Conservation (phyloP, 306 rosid genomes). For the Casuarina equisetifolia region DNA sequence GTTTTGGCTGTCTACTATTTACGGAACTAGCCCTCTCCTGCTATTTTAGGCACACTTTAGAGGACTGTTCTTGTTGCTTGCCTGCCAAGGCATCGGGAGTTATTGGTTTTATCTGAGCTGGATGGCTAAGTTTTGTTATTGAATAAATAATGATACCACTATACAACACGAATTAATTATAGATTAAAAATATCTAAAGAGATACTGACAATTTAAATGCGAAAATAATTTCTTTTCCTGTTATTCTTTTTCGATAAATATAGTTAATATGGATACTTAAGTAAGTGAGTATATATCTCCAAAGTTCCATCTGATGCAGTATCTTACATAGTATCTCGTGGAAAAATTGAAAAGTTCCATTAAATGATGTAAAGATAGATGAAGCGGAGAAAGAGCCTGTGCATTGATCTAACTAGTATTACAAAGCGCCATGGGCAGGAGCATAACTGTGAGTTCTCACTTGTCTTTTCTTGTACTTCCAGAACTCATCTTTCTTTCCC, state of each 20-base stretch:
- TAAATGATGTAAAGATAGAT: not conserved
- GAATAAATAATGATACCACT: not conserved
- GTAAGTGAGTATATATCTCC: not conserved
- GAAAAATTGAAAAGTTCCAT: not conserved
- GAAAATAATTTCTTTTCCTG: not conserved
- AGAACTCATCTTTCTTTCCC: slow-evolving; percentile 82
- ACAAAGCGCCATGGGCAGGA: not conserved
- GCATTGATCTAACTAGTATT: not conserved
- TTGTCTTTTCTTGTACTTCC: slow-evolving; percentile 67
- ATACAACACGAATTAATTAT: too few relatives aligned
- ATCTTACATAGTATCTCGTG: not conserved
- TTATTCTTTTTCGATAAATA: too few relatives aligned
- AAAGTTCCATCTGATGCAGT: not conserved
- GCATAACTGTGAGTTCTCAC: slow-evolving; percentile 26
- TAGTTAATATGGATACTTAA: too few relatives aligned
- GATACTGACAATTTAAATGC: too few relatives aligned
- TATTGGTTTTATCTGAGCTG: not conserved
- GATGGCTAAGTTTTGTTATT: not conserved
- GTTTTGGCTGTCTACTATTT: slow-evolving; percentile 1
- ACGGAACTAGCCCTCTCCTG: not conserved
- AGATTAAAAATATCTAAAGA: too few relatives aligned
- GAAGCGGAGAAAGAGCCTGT: not conserved
- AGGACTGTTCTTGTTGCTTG: not conserved
- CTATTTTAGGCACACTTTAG: not conserved
- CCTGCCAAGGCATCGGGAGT: not conserved